A percentile compares a stretch with the other conserved stretches of the same genome.
Conservation (phyloP, 345 rosid species). For the Salix koriyanagi region DNA sequence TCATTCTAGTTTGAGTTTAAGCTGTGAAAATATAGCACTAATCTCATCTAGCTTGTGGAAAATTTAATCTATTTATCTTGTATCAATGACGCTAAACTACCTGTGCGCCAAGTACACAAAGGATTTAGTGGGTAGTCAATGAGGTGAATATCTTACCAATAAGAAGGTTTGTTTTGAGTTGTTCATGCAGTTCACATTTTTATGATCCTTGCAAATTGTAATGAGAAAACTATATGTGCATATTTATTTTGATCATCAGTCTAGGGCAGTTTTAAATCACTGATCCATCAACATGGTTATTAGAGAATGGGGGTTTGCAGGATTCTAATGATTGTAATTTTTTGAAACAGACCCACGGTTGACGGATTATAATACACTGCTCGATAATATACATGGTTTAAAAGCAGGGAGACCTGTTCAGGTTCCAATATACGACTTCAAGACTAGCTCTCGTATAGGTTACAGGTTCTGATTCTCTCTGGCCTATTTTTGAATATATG, state of each 20-base stretch:
- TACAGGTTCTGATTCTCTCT: constrained; percentile 54
- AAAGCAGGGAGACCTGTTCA: constrained; percentile 81
- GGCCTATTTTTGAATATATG: constrained; percentile 3
- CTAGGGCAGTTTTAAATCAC: constrained; percentile 5
- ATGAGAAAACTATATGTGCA: not conserved
- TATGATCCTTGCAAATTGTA: not conserved
- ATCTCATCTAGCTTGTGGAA: not conserved
- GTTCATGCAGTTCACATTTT: not conserved
- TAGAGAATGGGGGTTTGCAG: constrained; percentile 13
- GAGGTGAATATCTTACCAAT: not conserved
- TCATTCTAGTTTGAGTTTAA: too few relatives aligned
- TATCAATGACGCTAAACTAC: not conserved
- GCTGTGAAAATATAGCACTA: too few relatives aligned
- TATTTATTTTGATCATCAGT: not conserved
- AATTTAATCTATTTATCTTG: not conserved
- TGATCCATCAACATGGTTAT: not conserved
- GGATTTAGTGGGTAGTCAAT: not conserved
- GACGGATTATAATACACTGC: constrained; percentile 91
- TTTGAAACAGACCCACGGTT: constrained; percentile 79
- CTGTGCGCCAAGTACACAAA: not conserved
- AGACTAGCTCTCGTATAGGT: constrained; percentile 82
- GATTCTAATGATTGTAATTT: constrained; percentile 26
- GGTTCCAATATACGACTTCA: constrained; percentile 93
- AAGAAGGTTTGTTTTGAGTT: not conserved
- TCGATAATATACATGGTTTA: constrained; percentile 73